Percentiles rank a stretch among this genome's conserved stretches.
Evolutionary conservation across 2,329 filamentous ascomycete species (phyloP).

Genomic region (Scedosporium aurantiacum): DNA sequence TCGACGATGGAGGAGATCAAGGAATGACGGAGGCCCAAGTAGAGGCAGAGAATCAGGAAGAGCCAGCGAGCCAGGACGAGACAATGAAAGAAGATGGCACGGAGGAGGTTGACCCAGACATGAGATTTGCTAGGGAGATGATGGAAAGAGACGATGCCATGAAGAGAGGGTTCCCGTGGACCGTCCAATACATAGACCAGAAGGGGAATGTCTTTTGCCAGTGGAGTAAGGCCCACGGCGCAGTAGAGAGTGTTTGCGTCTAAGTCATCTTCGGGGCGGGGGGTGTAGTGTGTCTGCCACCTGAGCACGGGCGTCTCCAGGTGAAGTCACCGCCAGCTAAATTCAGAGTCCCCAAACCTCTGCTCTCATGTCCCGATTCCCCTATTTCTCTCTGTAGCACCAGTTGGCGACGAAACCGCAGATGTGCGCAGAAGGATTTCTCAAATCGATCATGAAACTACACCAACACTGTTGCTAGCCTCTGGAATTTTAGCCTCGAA

Average conservation of each 20-base stretch:
- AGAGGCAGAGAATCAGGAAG: not conserved
- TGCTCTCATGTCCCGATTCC: no score
- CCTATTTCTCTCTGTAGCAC: no score
- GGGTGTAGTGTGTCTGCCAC: no score
- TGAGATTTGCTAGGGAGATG: not conserved
- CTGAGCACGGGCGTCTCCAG: no score
- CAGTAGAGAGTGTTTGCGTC: conserved; percentile 1
- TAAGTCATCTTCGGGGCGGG: not conserved
- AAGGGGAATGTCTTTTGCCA: conserved; percentile 3
- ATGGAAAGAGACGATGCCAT: not conserved
- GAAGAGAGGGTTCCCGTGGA: not conserved
- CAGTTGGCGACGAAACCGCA: no score
- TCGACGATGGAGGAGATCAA: not conserved
- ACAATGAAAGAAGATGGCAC: not conserved
- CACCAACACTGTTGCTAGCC: no score
- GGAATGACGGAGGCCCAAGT: not conserved
- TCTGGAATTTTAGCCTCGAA: no score
- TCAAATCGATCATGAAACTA: no score
- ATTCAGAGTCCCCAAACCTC: no score
- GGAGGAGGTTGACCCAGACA: not conserved
- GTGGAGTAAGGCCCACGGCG: conserved; percentile 1
- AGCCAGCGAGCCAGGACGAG: not conserved
- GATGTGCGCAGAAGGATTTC: no score
- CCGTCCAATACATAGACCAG: conserved; percentile 3
- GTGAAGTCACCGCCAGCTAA: no score